Evolutionary conservation across 768 basidiomycete species (phyloP), one percentile per base, ranked within the genome.

Genomic region (Basidioascus undulatus): DNA sequence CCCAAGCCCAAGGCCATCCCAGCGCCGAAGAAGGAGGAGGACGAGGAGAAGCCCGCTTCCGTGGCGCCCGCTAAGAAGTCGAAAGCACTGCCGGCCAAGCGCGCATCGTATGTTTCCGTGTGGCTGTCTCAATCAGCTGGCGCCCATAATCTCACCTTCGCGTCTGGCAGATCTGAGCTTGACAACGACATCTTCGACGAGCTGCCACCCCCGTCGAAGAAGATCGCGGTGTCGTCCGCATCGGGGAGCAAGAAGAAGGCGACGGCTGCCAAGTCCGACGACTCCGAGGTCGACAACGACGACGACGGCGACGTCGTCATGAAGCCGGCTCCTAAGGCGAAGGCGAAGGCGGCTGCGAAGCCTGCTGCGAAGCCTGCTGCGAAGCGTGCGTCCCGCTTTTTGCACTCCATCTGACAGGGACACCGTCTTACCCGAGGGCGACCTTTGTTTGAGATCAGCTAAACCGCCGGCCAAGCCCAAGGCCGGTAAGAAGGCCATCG

Each of bases 291-390:
- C 23, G 47, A 44, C 37, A 32, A 44, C 19, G 38, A 47, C 24
- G 46, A 28, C 13, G 36, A 37, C 11, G 18, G 36, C 11, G 36
- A 37, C 25, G 36, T 23, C 10, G 24, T 20, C 36, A 26, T 23
- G 10, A 12, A 6, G 8, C 11, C 20, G 18, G 11, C 20, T 15
- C 16, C 24, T 16, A 33, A 42, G 4, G 23, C 44, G 23, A 51
- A 48, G 32, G 32, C 49, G 42, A 49, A 56, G 18, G 37, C 52
- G 18, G 52, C 44, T 30, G 24, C 50, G 20, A 47, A 44, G 19
- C 28, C 34, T n/a, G 32, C 40, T 24, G 49, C 27, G 18, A 41
- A 45, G 28, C 41, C 50, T 6, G 42, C 44, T 21, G 40, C 30
- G 25, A 38, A 38, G 25, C 37, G 37, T 25, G 6, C 24, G 16